phyloP scores from a whole-genome alignment of 306 rosid genomes.

The Luffa acutangula region DNA sequence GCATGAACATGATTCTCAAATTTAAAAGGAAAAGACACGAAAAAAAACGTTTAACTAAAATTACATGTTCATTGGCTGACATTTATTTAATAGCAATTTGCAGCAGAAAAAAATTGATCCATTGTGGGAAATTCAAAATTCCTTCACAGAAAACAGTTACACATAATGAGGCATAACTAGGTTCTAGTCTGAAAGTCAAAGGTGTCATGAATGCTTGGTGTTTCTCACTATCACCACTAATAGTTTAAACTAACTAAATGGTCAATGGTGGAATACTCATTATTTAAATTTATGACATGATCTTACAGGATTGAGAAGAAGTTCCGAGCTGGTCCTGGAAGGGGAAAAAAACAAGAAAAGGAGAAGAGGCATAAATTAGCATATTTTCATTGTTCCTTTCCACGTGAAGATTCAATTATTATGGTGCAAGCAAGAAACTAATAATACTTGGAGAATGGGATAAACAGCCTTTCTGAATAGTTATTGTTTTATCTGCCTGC shows the following conservation, averaged over 20 bases:
- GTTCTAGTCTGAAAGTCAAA: neutral
- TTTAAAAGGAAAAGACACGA: neutral
- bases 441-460: neutral
- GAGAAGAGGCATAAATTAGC: neutral
- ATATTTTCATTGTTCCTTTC: neutral
- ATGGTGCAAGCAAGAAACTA: neutral
- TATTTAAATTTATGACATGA: conserved; percentile 9
- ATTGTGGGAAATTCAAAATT: neutral
- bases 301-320: conserved; percentile 83
- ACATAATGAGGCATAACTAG: neutral
- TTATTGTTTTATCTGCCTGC: neutral
- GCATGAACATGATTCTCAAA: neutral
- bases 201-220: neutral
- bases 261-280: neutral
- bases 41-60: neutral
- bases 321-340: conserved; percentile 90
- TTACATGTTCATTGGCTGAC: neutral
- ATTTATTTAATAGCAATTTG: neutral
- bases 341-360: conserved; percentile 8
- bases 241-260: neutral
- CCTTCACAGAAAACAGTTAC: neutral
- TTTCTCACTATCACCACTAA: neutral
- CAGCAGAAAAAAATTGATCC: neutral
- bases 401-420: neutral
- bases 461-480: neutral